Evolutionary conservation across 306 rosid species (phyloP), one percentile per base, ranked within the genome.

Genomic region (Castanospermum australe): DNA sequence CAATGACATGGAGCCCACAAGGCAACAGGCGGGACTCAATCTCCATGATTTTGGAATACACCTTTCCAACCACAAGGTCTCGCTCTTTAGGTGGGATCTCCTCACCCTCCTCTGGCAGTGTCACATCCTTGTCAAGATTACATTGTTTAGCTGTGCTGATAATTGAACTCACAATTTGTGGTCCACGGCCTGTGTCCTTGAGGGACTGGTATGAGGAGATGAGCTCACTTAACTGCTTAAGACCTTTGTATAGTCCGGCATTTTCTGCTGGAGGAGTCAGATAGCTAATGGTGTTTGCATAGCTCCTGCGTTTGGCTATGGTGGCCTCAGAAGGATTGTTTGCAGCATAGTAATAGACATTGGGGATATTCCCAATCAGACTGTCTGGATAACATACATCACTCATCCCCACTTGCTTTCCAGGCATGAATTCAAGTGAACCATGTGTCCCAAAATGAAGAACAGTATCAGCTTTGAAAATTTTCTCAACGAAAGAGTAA

Each of bases 321-420:
- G 99, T 96, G 61, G 99, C 99, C 81, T 96, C 99, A 0, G 99
- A 96, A 30, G 99, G 99, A 57, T 96, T 96, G 75, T 96, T 96
- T 42, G 98, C 99, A 39, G 97, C 98, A 76, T 96, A 96, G 82
- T 93, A 96, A 82, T 96, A 96, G 24, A 96, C 82, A 75, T 96
- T 96, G 36, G 99, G 99, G 57, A 96, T 90, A 80, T 93, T 93
- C 48, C 98, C 99, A 30, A 96, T 96, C 67, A 96, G 90, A 83
- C 97, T 93, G 84, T 96, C 99, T 0, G 98, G 99, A 81, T 73
- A 96, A 41, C 99, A 96, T 5, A 69, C 99, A 79, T 96, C 99
- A 87, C 99, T 96, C 99, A 96, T 96, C 47, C 99, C 99, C 6
- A 96, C 99, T 87, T 96, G 98, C 78, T 96, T 96, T 67, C 99